Base-by-base conservation (phyloP, 1,139 yeast species). In the Wickerhamiella pararugosa region DNA sequence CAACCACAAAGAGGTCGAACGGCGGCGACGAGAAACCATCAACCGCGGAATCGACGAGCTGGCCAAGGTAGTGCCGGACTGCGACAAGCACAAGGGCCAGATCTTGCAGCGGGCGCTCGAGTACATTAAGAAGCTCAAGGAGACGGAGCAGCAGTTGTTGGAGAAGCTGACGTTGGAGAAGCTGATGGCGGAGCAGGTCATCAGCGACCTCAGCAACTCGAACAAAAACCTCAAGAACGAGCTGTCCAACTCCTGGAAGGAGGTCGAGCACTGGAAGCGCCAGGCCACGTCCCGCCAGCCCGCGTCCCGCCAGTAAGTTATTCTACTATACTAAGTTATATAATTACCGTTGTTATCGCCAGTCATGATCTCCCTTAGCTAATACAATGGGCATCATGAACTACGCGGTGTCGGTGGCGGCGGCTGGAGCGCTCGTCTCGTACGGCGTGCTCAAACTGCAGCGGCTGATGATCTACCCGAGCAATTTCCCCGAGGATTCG, bases 1-100 rank as follows among this genome's bases (percentile, higher is more conserved):
- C 53, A 87, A 84, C 61, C 99, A 90, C 66, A 90, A 90, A 63
- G 98, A 92, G 63, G 98, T 90, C 29, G 99, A 90, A 65, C 74
- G 96, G 57, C 76, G 97, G 55, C 78, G 99, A 58, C 76, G 99
- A 55, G 96, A 90, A 58, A 76, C 80, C 40, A 90, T 90, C 58
- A 90, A 87, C 62, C 70, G 72, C 41, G 97, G 97, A 8, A 87
- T 90, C 58, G 79, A 78, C 54, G 86, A 79, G 54, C 71, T 90
- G 53, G 83, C 94, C 34, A 74, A 75, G 39, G 66, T 82, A 46
- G 76, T 90, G 44, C 97, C 97, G 15, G 79, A 87, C 32, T 76
- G 81, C 45, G 97, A 87, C 60, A 76, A 90, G 47, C 87, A 87
- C 62, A 90, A 90, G 68, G 81, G 96, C 15, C 90, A 84, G 59